Evolutionary conservation across 2,329 filamentous ascomycete species (phyloP).

Genomic region (Aspergillus sp.): DNA sequence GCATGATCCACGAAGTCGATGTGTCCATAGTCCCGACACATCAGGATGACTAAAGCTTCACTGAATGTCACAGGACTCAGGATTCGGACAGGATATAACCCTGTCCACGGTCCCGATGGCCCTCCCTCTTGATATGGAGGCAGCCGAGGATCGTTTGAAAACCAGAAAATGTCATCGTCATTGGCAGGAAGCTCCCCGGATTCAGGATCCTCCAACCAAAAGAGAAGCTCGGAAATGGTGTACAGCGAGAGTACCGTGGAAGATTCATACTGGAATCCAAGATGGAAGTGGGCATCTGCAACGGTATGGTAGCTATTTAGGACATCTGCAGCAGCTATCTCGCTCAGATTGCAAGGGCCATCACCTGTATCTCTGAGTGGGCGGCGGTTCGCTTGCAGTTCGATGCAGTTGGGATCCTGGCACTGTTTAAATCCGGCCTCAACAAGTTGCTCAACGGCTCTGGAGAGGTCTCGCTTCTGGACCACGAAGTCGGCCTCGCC

Average conservation of each 20-base stretch:
- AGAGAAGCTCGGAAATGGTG: neutral
- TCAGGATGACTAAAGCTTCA: neutral
- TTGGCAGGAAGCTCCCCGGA: neutral
- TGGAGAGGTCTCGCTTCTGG: too few relatives aligned
- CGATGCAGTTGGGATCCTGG: neutral
- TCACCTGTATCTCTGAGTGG: neutral
- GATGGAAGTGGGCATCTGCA: neutral
- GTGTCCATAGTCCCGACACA: neutral
- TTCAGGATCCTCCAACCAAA: neutral
- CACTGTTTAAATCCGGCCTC: too few relatives aligned
- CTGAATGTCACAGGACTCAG: neutral
- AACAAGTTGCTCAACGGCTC: too few relatives aligned
- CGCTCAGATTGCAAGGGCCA: too few relatives aligned
- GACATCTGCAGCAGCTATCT: too few relatives aligned
- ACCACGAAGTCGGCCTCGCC: too few relatives aligned
- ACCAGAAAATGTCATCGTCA: neutral
- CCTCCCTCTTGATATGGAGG: neutral
- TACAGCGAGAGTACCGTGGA: neutral
- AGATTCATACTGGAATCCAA: neutral
- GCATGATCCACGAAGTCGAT: neutral
- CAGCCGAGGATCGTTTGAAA: neutral
- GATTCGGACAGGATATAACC: neutral
- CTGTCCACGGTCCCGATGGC: neutral
- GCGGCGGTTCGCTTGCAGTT: neutral
- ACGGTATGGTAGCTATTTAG: neutral